Conservation (phyloP, 352 stramenopile genomes). For the Peronospora tabacina region DNA sequence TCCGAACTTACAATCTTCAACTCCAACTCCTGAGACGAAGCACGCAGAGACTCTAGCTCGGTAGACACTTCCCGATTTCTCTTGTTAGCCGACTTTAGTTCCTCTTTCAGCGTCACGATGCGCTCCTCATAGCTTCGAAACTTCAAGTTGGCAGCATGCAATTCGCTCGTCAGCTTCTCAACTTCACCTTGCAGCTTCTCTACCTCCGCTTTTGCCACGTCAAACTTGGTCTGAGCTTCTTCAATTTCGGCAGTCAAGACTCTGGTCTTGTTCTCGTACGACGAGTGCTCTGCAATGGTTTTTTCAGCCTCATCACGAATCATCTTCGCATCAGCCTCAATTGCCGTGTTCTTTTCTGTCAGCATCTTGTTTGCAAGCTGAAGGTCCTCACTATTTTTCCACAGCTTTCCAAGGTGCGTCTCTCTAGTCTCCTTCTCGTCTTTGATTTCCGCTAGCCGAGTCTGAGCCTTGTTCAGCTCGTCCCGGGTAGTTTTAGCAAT, state of each 20-base stretch:
- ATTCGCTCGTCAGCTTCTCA: slow-evolving; percentile 25
- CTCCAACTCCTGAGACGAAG: slow-evolving; percentile 18
- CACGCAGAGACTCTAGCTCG: slow-evolving; percentile 15
- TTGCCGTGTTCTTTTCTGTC: slow-evolving; percentile 33
- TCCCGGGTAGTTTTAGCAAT: slow-evolving; percentile 10
- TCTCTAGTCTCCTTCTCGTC: slow-evolving; percentile 36
- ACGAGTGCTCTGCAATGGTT: slow-evolving; percentile 25
- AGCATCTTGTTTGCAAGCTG: slow-evolving; percentile 43
- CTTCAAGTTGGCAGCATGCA: slow-evolving; percentile 9
- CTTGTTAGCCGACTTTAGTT: slow-evolving; percentile 12
- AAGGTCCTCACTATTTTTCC: slow-evolving; percentile 46
- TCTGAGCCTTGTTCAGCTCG: slow-evolving; percentile 26
- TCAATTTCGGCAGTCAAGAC: slow-evolving; percentile 27
- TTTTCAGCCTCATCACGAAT: slow-evolving; percentile 39
- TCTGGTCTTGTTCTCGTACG: slow-evolving; percentile 26
- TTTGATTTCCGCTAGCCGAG: slow-evolving; percentile 25
- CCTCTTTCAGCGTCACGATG: slow-evolving; percentile 18
- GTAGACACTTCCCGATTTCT: slow-evolving; percentile 1
- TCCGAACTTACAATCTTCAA: slow-evolving; percentile 7
- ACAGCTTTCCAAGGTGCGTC: slow-evolving; percentile 44
- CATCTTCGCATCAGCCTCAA: slow-evolving; percentile 36
- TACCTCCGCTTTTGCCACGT: slow-evolving; percentile 11
- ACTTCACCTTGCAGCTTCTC: slow-evolving; percentile 26
- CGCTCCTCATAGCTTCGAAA: slow-evolving; percentile 11
- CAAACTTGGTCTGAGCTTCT: slow-evolving; percentile 19